Evolutionary conservation across 176 grass and related monocot species (phyloP).

Genomic region (Zoysia japonica): DNA sequence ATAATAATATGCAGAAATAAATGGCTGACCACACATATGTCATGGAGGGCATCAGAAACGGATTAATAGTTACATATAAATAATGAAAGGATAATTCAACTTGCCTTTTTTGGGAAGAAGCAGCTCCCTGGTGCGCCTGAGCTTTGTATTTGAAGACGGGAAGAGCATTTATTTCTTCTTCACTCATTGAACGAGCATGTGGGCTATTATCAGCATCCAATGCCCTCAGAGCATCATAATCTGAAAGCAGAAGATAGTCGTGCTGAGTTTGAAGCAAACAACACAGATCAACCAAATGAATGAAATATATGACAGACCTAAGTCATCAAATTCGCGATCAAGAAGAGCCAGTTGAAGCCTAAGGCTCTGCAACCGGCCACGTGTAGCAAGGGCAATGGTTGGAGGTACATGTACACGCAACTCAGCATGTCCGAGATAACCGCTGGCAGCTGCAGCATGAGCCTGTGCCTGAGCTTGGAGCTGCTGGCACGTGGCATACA

Average conservation of each 20-base stretch:
- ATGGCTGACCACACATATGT: constrained; percentile 4
- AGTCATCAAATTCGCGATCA: constrained; percentile 95
- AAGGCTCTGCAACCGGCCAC: constrained; percentile 80
- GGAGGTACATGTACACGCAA: constrained; percentile 80
- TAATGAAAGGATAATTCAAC: constrained; percentile 36
- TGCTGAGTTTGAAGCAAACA: constrained; percentile 28
- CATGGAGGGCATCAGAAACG: background rate
- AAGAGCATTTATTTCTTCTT: constrained; percentile 97
- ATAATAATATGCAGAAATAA: constrained; percentile 3
- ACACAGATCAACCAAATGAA: background rate
- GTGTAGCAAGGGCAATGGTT: constrained; percentile 68
- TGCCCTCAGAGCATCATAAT: constrained; percentile 90
- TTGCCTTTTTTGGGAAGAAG: constrained; percentile 58
- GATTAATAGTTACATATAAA: constrained; percentile 14
- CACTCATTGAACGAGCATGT: constrained; percentile 80
- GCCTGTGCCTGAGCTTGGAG: constrained; percentile 78
- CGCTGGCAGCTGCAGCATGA: constrained; percentile 64
- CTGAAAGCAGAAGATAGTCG: constrained; percentile 49
- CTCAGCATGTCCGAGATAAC: constrained; percentile 78
- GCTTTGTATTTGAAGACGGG: constrained; percentile 90
- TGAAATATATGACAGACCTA: constrained; percentile 51
- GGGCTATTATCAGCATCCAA: constrained; percentile 78
- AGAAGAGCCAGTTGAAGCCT: constrained; percentile 91
- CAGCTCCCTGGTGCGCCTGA: constrained; percentile 37
- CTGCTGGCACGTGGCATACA: constrained; percentile 89